These are phyloP conservation scores for Pythium scleroteichum DNA, from an alignment of 352 stramenopile species.

Conservation along the genomic window DNA sequence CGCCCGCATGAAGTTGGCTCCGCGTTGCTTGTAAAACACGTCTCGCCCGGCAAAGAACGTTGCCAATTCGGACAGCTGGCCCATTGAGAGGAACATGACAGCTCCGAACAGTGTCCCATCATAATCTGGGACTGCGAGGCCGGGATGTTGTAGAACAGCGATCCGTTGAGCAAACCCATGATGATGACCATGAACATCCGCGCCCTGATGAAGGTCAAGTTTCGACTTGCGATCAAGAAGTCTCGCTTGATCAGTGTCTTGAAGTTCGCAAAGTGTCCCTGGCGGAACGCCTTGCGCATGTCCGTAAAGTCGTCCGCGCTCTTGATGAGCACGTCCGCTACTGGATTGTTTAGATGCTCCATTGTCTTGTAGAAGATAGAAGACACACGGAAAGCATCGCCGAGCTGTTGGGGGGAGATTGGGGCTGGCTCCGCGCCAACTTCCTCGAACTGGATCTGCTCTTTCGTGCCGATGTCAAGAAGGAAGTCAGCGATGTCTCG, in stretches of 20 bases:
- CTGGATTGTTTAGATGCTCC: constrained; percentile 79
- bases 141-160: constrained; percentile 50
- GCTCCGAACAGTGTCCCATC: constrained; percentile 82
- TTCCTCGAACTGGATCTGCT: constrained; percentile 42
- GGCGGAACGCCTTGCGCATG: constrained; percentile 37
- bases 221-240: constrained; percentile 63
- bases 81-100: constrained; percentile 79
- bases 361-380: constrained; percentile 44
- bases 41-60: constrained; percentile 65
- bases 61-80: constrained; percentile 70
- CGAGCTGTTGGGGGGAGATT: constrained; percentile 53
- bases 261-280: constrained; percentile 38
- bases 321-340: constrained; percentile 85
- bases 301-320: constrained; percentile 58
- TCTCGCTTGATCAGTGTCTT: constrained; percentile 67
- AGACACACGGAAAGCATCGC: constrained; percentile 41
- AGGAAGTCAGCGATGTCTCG: constrained; percentile 58
- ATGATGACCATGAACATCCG: constrained; percentile 41
- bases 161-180: constrained; percentile 50
- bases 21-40: constrained; percentile 86
- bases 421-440: constrained; percentile 1
- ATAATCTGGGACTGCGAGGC: constrained; percentile 39
- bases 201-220: constrained; percentile 36
- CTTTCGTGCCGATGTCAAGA: constrained; percentile 45
- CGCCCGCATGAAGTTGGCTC: constrained; percentile 82